Evolutionary conservation across 2,329 filamentous ascomycete species (phyloP).

Genomic region (Gnomoniopsis sp.): DNA sequence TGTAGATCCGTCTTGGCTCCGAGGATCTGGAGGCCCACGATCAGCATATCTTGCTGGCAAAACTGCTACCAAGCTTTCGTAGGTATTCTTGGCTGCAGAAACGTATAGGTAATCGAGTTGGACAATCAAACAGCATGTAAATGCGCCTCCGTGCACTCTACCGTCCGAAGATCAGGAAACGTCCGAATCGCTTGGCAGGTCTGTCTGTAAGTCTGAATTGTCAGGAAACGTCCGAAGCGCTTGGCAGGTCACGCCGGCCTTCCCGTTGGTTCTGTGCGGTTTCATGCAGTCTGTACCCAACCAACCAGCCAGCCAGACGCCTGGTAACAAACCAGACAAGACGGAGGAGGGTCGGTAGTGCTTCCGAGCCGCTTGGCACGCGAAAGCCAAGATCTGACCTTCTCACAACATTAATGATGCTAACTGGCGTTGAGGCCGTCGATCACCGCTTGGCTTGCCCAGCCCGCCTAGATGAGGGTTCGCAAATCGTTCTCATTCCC

Average conservation of each 20-base stretch:
- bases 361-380: too few species aligned
- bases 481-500: neutral
- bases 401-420: too few species aligned
- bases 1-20: slow-evolving; percentile 15
- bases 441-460: neutral
- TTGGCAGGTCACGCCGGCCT: too few species aligned
- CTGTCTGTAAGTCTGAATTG: neutral
- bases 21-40: slow-evolving; percentile 1
- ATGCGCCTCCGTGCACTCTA: neutral
- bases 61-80: slow-evolving; percentile 5
- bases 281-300: too few species aligned
- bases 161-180: slow-evolving; percentile 1
- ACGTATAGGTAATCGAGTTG: neutral
- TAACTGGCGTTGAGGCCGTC: neutral
- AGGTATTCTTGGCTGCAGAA: slow-evolving; percentile 1
- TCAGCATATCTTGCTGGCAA: neutral
- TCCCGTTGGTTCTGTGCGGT: too few species aligned
- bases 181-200: slow-evolving; percentile 7
- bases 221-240: too few species aligned
- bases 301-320: too few species aligned
- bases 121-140: neutral
- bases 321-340: too few species aligned
- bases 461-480: neutral
- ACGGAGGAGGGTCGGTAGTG: too few species aligned
- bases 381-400: too few species aligned